Percentiles rank a stretch among this genome's conserved stretches.
These are phyloP conservation scores for Exophiala xenobiotica DNA, from an alignment of 2,329 filamentous ascomycete genomes.

Conservation along the genomic window DNA sequence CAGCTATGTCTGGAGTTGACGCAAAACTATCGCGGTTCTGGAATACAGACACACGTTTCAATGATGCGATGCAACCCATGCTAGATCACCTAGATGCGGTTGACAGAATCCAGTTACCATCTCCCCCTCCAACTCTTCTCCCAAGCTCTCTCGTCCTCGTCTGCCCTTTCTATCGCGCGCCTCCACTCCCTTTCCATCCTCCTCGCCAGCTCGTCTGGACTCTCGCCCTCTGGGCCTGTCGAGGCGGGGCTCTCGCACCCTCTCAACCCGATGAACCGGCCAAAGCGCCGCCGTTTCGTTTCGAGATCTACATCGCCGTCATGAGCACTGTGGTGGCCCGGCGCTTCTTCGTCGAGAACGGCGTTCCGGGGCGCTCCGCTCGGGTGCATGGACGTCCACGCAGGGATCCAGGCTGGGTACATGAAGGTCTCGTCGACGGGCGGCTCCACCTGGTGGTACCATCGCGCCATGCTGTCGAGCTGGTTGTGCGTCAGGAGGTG, in stretches of 20 bases:
- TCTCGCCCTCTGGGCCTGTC: conserved; percentile 13
- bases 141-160: conserved; percentile 29
- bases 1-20: no score
- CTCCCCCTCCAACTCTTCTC: conserved; percentile 30
- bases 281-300: conserved; percentile 43
- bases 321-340: not conserved
- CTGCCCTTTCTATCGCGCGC: conserved; percentile 31
- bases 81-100: no score
- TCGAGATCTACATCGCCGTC: conserved; percentile 33
- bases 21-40: no score
- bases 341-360: conserved; percentile 10
- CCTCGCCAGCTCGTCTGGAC: conserved; percentile 20
- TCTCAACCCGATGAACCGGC: conserved; percentile 44
- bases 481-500: conserved; percentile 43
- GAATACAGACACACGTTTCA: no score
- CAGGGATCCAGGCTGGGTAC: conserved; percentile 36
- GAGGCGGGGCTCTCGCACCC: conserved; percentile 37
- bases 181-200: conserved; percentile 35
- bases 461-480: conserved; percentile 42
- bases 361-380: conserved; percentile 4
- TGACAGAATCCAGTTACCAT: conserved; percentile 11
- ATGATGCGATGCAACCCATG: no score
- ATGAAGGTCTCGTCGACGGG: conserved; percentile 33
- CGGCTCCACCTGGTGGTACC: conserved; percentile 45
- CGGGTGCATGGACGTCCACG: conserved; percentile 16